Evolutionary conservation across 345 rosid species (phyloP), one percentile per base, ranked within the genome.

Genomic region (Eucalyptus urophylla): DNA sequence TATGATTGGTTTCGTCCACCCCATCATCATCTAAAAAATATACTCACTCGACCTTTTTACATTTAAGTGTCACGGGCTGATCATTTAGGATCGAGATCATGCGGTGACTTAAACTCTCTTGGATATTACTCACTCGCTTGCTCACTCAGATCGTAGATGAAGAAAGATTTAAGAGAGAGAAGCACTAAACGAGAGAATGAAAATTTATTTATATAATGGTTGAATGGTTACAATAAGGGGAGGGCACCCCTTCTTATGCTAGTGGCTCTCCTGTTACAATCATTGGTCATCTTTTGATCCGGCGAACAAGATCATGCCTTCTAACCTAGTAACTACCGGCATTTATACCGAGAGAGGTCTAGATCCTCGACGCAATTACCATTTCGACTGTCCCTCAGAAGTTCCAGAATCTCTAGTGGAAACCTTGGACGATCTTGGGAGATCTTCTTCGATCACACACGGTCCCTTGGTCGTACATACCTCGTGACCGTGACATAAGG

Each of bases 371-470:
- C 1, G 0, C 62, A 56, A 56, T 24, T 56, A 56, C 62, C 0
- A 0, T 56, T 10, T 24, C 29, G 8, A 22, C 3, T 0, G 3
- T 56, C 13, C 5, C 3, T 1, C 1, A 4, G 1, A 56, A 9
- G 13, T 56, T 56, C 12, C 62, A 22, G 0, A 56, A 56, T 9
- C 29, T 56, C 62, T 56, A 9, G 29, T 9, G 62, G 29, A 24
- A 21, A 21, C 12, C 62, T 22, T 22, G 62, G 62, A 0, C 1
- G 27, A 22, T 22, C 27, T 56, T 9, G 62, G 27, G 25, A 22
- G 27, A 22, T 56, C 6, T 56, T 56, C 13, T 24, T 24, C 0
- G 29, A 22, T 4, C 3, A 24, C 0, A 1, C 29, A 10, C 6
- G 0, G 27, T 22, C 29, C 27, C 29, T 56, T 56, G 13, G 3